Evolutionary conservation across 1,284 basidiomycete genomes (phyloP), one percentile per base, ranked within the genome.

Genomic region (Cutaneotrichosporon sp.): DNA sequence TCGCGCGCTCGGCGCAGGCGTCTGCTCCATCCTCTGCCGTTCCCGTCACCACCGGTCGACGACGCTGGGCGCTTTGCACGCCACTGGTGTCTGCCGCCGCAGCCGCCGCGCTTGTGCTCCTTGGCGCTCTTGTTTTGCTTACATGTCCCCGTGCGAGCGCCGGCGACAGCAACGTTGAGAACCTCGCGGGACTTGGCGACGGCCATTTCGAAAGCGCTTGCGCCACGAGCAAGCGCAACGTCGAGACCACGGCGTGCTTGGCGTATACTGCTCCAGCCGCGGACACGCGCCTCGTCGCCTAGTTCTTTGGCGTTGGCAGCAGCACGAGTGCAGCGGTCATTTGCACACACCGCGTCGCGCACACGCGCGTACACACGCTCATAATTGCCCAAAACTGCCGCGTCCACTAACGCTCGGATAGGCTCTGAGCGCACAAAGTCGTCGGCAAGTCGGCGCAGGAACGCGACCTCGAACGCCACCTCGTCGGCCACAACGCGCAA

Each of bases 261-360:
- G 17, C 17, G 30, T 3, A 45, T 13, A 8, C 43, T 30, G 17
- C 33, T 8, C 43, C 43, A 45, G 10, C 43, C 43, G 18, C 43
- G 33, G 3, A 5, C 20, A 30, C 34, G 30, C 5, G 43, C 30
- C 18, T 45, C 30, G 5, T 5, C 26, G 7, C 26, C 26, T 5
- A 30, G 26, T 7, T 10, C 26, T 10, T 35, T 30, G 4, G 26
- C 33, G 7, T 10, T 17, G 18, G 17, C 20, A 12, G 18, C 18
- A 13, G 43, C 43, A 12, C 43, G 30, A n/a, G 41, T 39, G n/a
- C 46, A 49, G 23, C 50, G 50, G 8, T 42, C 55, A 20, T 56
- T 42, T 23, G 51, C 51, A n/a, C 46, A 46, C 9, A 48, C 34
- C 12, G n/a, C 22, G 22, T 33, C 26, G 21, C 39, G 51, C 3